Evolutionary conservation across 2,329 filamentous ascomycete species (phyloP).

Genomic region (Zasmidium cellare): DNA sequence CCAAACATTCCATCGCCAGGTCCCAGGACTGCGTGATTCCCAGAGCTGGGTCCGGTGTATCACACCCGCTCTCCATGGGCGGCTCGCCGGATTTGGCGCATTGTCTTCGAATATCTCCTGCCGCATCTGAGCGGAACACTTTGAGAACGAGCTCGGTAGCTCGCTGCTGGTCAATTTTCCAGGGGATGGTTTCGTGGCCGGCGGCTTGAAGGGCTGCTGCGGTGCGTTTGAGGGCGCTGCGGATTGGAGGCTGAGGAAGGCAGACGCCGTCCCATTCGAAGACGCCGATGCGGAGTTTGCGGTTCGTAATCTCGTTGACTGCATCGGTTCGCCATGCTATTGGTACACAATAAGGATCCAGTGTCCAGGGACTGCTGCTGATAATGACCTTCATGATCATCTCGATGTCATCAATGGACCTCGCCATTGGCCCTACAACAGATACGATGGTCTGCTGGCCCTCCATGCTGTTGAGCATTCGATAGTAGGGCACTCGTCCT

Average conservation of each 20-base stretch:
- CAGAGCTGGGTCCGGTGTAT: background rate
- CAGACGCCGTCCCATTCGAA: conserved; percentile 48
- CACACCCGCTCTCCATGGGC: conserved; percentile 1
- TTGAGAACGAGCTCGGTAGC: background rate
- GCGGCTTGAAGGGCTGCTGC: background rate
- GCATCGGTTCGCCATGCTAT: conserved; percentile 18
- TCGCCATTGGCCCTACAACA: conserved; percentile 49
- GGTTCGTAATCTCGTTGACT: background rate
- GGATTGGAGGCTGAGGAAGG: conserved; percentile 54
- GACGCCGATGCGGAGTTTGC: conserved; percentile 49
- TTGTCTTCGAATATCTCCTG: background rate
- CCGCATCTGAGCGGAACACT: background rate
- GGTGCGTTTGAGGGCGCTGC: conserved; percentile 40
- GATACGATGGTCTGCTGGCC: conserved; percentile 43
- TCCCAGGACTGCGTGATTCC: background rate
- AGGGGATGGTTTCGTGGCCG: conserved; percentile 1
- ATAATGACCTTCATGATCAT: conserved; percentile 46
- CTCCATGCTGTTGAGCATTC: conserved; percentile 51
- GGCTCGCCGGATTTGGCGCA: conserved; percentile 2
- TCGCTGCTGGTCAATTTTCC: background rate
- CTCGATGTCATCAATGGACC: conserved; percentile 52
- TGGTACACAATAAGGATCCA: conserved; percentile 17
- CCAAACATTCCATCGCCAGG: background rate
- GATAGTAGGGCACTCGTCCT: conserved; percentile 48
- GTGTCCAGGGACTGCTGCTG: conserved; percentile 14